Conservation (phyloP, 2,329 filamentous ascomycete genomes). For the Trichoderma koningii region DNA sequence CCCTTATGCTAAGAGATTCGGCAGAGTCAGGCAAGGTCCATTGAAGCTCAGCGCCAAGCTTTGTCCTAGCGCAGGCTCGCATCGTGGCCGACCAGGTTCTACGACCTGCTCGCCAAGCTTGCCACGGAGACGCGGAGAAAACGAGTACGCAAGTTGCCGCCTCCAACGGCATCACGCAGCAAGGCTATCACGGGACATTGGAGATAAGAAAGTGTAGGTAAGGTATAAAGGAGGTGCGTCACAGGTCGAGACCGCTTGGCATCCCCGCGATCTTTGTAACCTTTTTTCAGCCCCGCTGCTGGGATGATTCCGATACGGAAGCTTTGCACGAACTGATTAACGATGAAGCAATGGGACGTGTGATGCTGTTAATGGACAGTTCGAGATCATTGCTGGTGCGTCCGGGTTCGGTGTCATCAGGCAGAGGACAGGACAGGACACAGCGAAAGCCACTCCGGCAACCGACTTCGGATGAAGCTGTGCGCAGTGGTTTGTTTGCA, state of each 20-base stretch:
- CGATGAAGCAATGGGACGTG: background rate
- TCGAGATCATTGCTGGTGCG: background rate
- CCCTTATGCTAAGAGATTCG: background rate
- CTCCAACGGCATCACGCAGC: conserved; percentile 2
- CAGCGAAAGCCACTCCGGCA: background rate
- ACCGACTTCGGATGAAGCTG: background rate
- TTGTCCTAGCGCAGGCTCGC: conserved; percentile 23
- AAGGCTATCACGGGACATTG: background rate
- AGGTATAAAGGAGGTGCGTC: background rate
- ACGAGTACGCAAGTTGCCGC: background rate
- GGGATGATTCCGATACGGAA: conserved; percentile 1
- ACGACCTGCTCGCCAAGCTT: background rate
- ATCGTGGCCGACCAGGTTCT: conserved; percentile 24
- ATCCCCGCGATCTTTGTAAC: conserved; percentile 24
- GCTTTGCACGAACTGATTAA: background rate
- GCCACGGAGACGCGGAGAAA: conserved; percentile 5
- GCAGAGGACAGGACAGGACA: background rate
- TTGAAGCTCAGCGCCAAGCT: conserved; percentile 24
- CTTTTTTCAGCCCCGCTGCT: conserved; percentile 1
- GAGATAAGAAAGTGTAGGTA: too few relatives aligned
- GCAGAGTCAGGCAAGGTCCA: background rate
- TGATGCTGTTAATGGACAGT: too few relatives aligned
- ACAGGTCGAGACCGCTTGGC: conserved; percentile 18
- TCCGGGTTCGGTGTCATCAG: background rate
- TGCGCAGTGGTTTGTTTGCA: conserved; percentile 5